Evolutionary conservation across 2,329 filamentous ascomycete species (phyloP).

Genomic region (Madurella mycetomatis): DNA sequence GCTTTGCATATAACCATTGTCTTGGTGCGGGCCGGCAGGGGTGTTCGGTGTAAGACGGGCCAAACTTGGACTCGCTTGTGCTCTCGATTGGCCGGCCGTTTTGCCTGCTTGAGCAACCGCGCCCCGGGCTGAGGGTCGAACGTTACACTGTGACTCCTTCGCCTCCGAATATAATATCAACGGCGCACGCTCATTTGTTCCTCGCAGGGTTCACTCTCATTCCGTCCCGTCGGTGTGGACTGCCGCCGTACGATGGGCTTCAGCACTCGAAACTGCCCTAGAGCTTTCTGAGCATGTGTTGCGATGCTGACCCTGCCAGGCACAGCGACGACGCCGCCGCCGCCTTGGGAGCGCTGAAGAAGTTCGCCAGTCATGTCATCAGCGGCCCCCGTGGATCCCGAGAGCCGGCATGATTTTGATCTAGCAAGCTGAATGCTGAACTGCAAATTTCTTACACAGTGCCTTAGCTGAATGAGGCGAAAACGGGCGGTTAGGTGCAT

Average conservation of each 20-base stretch:
- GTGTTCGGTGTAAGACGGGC: constrained; percentile 23
- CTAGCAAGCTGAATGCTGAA: too few species aligned
- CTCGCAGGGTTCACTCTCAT: not conserved
- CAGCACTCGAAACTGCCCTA: not conserved
- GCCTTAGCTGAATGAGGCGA: too few species aligned
- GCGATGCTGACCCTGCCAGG: not conserved
- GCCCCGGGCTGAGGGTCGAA: not conserved
- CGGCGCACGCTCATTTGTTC: constrained; percentile 11
- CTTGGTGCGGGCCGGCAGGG: not conserved
- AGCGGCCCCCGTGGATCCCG: too few species aligned
- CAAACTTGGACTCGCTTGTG: constrained; percentile 9
- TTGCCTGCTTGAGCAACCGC: not conserved
- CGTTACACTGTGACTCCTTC: constrained; percentile 11
- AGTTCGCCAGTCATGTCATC: too few species aligned
- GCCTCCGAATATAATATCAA: not conserved
- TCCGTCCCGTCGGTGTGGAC: not conserved
- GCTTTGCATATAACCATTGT: not conserved
- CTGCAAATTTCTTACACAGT: too few species aligned
- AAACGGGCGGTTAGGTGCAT: too few species aligned
- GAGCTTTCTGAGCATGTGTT: not conserved
- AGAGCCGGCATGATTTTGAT: too few species aligned
- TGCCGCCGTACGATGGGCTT: not conserved
- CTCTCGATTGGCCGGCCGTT: not conserved
- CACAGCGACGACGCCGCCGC: too few species aligned
- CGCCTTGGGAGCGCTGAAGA: too few species aligned